phyloP scores from a whole-genome alignment of 495 filamentous ascomycete genomes.

The Tuber magnatum region DNA sequence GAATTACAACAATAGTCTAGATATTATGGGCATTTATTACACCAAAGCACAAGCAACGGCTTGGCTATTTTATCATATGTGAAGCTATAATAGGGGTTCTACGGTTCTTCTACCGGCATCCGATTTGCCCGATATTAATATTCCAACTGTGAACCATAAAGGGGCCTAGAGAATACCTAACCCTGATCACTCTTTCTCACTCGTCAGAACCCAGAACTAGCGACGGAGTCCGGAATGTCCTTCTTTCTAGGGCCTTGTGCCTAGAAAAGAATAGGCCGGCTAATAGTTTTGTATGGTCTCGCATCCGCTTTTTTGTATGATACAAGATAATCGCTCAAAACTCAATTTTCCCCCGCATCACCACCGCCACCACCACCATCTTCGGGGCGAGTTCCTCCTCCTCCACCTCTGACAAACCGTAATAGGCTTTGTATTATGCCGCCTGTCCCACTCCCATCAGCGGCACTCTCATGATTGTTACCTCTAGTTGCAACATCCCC shows the following conservation, averaged over 20 bases:
- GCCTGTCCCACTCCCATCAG: neutral
- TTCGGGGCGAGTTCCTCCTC: neutral
- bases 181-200: neutral
- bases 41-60: neutral
- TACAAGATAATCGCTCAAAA: constrained; percentile 1
- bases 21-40: neutral
- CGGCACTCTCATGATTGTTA: neutral
- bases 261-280: neutral
- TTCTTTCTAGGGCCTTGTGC: neutral
- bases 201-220: neutral
- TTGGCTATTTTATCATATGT: neutral
- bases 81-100: neutral
- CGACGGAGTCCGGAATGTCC: neutral
- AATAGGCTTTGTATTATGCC: neutral
- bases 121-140: neutral
- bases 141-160: neutral
- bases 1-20: neutral
- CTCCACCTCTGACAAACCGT: neutral
- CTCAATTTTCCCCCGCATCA: neutral
- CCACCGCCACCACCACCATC: neutral
- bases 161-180: neutral
- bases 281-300: neutral
- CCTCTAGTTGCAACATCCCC: neutral
- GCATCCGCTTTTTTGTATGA: neutral
- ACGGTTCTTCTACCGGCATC: neutral